A percentile compares a stretch with the other conserved stretches of the same genome.
phyloP scores from a whole-genome alignment of 371 early-diverging fungal species.

The Conidiobolus incongruus region DNA sequence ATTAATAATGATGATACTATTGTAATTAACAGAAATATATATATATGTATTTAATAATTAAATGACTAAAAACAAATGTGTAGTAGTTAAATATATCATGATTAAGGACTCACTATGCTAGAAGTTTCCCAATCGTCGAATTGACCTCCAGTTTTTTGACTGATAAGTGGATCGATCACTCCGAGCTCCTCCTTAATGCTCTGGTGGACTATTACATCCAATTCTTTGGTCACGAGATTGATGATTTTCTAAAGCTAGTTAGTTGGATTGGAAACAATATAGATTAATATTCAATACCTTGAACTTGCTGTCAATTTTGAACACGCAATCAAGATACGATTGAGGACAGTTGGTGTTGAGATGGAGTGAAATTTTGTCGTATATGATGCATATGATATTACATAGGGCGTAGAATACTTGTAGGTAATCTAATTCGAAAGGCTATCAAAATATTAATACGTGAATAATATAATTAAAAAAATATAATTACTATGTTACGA shows the following conservation, averaged over 20 bases:
- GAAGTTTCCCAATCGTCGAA: slow-evolving; percentile 3
- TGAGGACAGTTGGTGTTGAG: background rate
- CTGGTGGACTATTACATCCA: background rate
- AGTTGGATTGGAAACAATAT: background rate
- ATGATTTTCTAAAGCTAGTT: slow-evolving; percentile 5
- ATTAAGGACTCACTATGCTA: background rate
- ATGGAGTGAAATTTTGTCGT: slow-evolving; percentile 2
- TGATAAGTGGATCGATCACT: background rate
- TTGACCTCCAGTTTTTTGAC: background rate
- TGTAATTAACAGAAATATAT: too few relatives aligned
- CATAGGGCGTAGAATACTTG: slow-evolving; percentile 4
- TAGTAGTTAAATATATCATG: background rate
- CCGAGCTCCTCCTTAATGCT: slow-evolving; percentile 3
- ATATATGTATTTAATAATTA: too few relatives aligned
- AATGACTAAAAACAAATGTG: too few relatives aligned
- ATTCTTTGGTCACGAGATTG: background rate
- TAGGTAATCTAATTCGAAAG: slow-evolving; percentile 4
- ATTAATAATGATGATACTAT: too few relatives aligned
- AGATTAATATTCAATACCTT: slow-evolving; percentile 1
- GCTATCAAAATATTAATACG: background rate
- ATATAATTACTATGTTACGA: background rate
- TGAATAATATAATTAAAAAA: too few relatives aligned
- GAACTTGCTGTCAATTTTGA: slow-evolving; percentile 1
- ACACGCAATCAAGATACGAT: background rate
- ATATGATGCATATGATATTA: slow-evolving; percentile 2